phyloP scores from a whole-genome alignment of 179 eudicot genomes.

The Heliamphora pulchella region DNA sequence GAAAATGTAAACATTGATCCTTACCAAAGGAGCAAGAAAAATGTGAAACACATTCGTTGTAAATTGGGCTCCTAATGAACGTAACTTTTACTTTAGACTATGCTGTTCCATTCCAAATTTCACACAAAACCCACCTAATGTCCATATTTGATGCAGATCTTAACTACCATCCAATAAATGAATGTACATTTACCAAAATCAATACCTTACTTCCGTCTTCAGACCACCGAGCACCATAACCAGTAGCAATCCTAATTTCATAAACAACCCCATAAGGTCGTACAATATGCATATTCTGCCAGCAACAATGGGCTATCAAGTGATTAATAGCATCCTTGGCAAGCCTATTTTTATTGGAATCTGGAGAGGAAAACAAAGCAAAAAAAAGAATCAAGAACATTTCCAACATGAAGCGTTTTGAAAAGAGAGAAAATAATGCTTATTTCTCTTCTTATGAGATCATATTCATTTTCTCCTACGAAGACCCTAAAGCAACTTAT shows the following conservation, averaged over 20 bases:
- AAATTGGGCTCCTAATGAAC: neutral
- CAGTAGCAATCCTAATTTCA: constrained; percentile 64
- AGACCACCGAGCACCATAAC: constrained; percentile 93
- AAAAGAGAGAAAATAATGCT: neutral
- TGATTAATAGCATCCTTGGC: constrained; percentile 45
- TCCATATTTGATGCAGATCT: neutral
- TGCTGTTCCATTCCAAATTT: neutral
- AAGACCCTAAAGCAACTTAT: neutral
- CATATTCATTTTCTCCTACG: neutral
- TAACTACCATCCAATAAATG: neutral
- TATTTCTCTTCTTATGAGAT: neutral
- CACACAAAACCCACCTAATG: no score
- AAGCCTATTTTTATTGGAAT: constrained; percentile 53
- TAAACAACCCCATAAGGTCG: constrained; percentile 68
- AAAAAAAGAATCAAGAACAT: neutral
- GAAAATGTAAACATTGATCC: neutral
- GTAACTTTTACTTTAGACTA: neutral
- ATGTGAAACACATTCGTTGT: neutral
- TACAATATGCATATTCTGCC: constrained; percentile 74
- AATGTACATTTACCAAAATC: neutral
- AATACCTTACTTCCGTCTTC: constrained; percentile 64
- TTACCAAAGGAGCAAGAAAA: neutral
- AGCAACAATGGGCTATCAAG: constrained; percentile 44
- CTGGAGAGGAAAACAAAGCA: constrained; percentile 31
- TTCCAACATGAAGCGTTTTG: neutral